Evolutionary conservation across 1,139 yeast genomes (phyloP).

Genomic region (Pichia kudriavzevii): DNA sequence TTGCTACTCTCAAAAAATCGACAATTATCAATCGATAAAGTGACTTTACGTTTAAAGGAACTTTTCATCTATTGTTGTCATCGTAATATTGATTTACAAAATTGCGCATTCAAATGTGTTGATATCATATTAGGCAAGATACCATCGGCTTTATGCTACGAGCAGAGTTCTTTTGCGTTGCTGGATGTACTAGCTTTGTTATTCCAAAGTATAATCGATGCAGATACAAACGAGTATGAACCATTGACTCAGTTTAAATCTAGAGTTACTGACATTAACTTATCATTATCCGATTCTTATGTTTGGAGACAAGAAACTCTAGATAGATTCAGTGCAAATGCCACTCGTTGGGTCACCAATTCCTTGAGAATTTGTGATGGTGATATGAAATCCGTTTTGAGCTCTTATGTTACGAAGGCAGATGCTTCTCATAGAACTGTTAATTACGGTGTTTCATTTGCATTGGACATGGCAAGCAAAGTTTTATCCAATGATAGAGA

Average conservation of each 20-base stretch:
- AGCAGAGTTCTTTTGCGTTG: slow-evolving; percentile 63
- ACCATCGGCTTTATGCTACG: slow-evolving; percentile 81
- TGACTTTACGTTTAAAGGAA: slow-evolving; percentile 65
- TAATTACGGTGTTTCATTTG: slow-evolving; percentile 81
- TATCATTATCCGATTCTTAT: slow-evolving; percentile 72
- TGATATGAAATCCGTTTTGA: slow-evolving; percentile 73
- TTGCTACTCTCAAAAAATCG: slow-evolving; percentile 27
- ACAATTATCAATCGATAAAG: slow-evolving; percentile 47
- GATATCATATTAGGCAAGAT: slow-evolving; percentile 56
- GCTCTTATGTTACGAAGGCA: slow-evolving; percentile 57
- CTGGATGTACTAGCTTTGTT: slow-evolving; percentile 73
- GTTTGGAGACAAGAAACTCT: slow-evolving; percentile 70
- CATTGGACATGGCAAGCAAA: slow-evolving; percentile 78
- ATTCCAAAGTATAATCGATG: slow-evolving; percentile 76
- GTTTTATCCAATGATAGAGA: slow-evolving; percentile 61
- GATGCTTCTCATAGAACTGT: slow-evolving; percentile 30
- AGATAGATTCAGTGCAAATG: slow-evolving; percentile 47
- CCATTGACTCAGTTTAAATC: slow-evolving; percentile 69
- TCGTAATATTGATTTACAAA: slow-evolving; percentile 67
- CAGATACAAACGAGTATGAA: slow-evolving; percentile 79
- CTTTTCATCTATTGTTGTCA: slow-evolving; percentile 71
- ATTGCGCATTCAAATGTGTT: slow-evolving; percentile 73
- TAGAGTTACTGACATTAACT: slow-evolving; percentile 48
- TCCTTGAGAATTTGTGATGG: slow-evolving; percentile 51
- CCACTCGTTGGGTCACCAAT: slow-evolving; percentile 59